Evolutionary conservation across 352 stramenopile species (phyloP), one percentile per base, ranked within the genome.

Genomic region (Globisporangium sylvaticum): DNA sequence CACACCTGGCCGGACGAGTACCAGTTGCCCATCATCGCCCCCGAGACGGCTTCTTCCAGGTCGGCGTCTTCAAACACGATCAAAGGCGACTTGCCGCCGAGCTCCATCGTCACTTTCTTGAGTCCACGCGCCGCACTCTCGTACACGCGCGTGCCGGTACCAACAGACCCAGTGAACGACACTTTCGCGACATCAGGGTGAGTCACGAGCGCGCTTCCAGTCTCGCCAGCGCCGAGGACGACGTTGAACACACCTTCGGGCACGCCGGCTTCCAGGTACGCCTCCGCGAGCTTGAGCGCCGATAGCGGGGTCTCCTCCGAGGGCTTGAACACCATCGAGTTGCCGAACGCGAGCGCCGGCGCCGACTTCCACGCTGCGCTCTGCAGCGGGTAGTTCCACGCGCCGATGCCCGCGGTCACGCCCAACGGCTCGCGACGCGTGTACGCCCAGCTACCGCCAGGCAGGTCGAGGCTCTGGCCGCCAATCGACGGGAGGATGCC

Each of bases 291-390:
- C 39, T 84, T 75, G 44, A 94, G 65, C 24, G 86, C 86, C 24
- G 83, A 79, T 32, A 94, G 68, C 15, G 91, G 91, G 56, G 91
- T 97, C 74, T 96, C 83, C 63, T 94, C 86, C 0, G 88, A 94
- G 9, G 90, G 82, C 71, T 98, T 98, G 67, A 98, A 88, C n/a
- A 98, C 85, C 78, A 97, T 91, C 24, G 89, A 84, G 72, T 96
- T 97, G 29, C 93, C 93, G 62, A 92, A 94, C 18, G 88, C 83
- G 34, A 98, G 76, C 14, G 89, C 82, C 0, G 86, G 84, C 9
- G 84, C 86, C 24, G 84, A 91, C 67, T 94, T 94, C 86, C 86
- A 94, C 12, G 76, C 81, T 22, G 86, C 86, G 46, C 84, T 92
- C 58, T 92, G 86, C 50, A 94, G 71, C 46, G 84, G 84, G 60